Conservation (phyloP, 352 stramenopile species). For the Phytophthora nicotianae region DNA sequence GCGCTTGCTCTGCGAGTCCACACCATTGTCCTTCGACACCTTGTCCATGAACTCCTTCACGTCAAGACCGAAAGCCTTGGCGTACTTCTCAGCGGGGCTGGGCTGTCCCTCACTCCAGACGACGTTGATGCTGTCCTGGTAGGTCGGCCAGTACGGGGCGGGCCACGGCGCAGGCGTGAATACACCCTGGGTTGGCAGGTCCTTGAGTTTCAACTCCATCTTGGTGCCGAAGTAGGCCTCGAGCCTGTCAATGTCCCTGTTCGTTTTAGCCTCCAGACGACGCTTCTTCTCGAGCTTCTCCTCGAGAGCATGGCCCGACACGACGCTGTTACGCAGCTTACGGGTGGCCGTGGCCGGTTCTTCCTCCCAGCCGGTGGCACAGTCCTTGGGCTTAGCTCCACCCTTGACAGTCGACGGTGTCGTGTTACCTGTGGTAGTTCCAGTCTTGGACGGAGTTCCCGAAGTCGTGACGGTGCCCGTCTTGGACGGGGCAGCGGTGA, state of each 20-base stretch:
- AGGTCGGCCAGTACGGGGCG: constrained; percentile 65
- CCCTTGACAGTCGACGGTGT: not conserved
- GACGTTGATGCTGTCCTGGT: constrained; percentile 72
- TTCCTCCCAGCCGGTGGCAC: constrained; percentile 33
- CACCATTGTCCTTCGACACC: constrained; percentile 39
- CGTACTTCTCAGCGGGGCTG: constrained; percentile 55
- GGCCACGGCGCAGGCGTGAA: constrained; percentile 39
- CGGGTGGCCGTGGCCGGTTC: constrained; percentile 5
- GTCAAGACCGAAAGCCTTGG: constrained; percentile 46
- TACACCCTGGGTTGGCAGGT: constrained; percentile 26
- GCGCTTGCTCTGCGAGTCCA: constrained; percentile 32
- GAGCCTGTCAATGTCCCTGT: constrained; percentile 34
- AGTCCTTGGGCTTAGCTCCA: constrained; percentile 24
- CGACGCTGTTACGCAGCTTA: constrained; percentile 21
- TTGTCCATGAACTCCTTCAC: constrained; percentile 42
- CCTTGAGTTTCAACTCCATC: constrained; percentile 33
- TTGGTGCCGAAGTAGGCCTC: constrained; percentile 30
- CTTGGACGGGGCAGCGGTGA: constrained; percentile 6
- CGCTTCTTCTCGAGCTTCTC: constrained; percentile 24
- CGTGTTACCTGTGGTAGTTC: not conserved
- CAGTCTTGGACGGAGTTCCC: constrained; percentile 13
- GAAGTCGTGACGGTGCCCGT: constrained; percentile 4
- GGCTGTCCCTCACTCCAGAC: constrained; percentile 17
- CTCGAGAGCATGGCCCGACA: constrained; percentile 8
- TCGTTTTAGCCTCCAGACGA: constrained; percentile 19